phyloP scores from a whole-genome alignment of 495 filamentous ascomycete species.

The Staphylotrichum tortipilum region DNA sequence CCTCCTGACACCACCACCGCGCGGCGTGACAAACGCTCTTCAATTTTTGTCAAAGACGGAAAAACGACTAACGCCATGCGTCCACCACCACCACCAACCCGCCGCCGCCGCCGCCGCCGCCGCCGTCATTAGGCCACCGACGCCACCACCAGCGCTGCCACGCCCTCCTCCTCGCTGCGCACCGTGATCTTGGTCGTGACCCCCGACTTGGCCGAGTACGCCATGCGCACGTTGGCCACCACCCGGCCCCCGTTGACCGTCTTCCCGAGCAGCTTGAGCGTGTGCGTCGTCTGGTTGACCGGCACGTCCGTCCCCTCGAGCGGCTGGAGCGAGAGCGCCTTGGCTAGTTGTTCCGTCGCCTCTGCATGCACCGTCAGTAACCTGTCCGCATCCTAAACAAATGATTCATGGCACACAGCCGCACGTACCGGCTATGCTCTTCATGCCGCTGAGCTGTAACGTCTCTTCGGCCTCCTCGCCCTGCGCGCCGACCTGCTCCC shows the following conservation, averaged over 20 bases:
- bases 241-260: constrained; percentile 86
- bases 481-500: constrained; percentile 83
- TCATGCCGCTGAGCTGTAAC: constrained; percentile 76
- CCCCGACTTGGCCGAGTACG: constrained; percentile 80
- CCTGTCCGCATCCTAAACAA: too few species aligned
- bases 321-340: constrained; percentile 81
- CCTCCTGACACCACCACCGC: constrained; percentile 1
- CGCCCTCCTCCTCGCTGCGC: constrained; percentile 83
- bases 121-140: constrained; percentile 60
- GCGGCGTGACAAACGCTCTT: constrained; percentile 1
- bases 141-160: constrained; percentile 74
- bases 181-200: constrained; percentile 91
- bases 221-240: constrained; percentile 83
- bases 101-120: too few species aligned
- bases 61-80: constrained; percentile 19
- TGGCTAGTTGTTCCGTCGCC: constrained; percentile 84
- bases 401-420: not conserved
- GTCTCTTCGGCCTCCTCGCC: constrained; percentile 90
- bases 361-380: constrained; percentile 44
- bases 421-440: constrained; percentile 81
- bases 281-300: constrained; percentile 80
- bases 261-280: constrained; percentile 92
- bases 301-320: constrained; percentile 89
- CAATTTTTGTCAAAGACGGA: constrained; percentile 7
- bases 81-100: too few species aligned